A percentile compares a stretch with the other conserved stretches of the same genome.
These are phyloP conservation scores for Salisapilia sapeloensis DNA, from an alignment of 352 stramenopile species.

Conservation along the genomic window DNA sequence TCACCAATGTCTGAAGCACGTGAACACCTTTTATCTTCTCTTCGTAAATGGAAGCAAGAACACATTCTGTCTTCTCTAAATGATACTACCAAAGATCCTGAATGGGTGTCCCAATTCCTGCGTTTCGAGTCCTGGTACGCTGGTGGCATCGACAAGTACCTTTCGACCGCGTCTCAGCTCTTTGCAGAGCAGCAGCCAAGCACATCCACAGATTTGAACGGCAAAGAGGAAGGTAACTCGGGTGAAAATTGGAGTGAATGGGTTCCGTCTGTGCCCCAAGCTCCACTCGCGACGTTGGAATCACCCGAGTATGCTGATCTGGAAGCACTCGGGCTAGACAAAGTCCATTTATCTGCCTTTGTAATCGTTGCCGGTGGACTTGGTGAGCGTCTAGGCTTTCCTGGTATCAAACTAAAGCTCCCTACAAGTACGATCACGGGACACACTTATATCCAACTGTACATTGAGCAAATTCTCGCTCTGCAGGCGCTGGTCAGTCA, in stretches of 20 bases:
- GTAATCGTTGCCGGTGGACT: constrained; percentile 95
- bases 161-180: constrained; percentile 25
- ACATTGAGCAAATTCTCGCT: constrained; percentile 88
- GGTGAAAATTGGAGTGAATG: constrained; percentile 7
- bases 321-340: constrained; percentile 20
- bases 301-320: constrained; percentile 21
- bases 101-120: constrained; percentile 22
- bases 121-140: constrained; percentile 55
- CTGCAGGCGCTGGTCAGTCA: constrained; percentile 44
- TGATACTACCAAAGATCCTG: constrained; percentile 1
- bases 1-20: neutral
- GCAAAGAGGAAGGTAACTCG: constrained; percentile 1
- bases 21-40: constrained; percentile 2
- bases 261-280: constrained; percentile 24
- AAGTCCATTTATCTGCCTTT: constrained; percentile 81
- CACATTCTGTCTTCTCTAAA: constrained; percentile 18
- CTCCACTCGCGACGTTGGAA: constrained; percentile 15
- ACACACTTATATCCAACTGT: constrained; percentile 86
- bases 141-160: constrained; percentile 32
- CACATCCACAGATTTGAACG: constrained; percentile 5
- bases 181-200: constrained; percentile 9
- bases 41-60: constrained; percentile 15
- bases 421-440: constrained; percentile 86
- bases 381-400: constrained; percentile 93
- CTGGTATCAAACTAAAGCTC: constrained; percentile 93